Evolutionary conservation across 148 eudicot species (phyloP).

Genomic region (Amaranthus palmeri): DNA sequence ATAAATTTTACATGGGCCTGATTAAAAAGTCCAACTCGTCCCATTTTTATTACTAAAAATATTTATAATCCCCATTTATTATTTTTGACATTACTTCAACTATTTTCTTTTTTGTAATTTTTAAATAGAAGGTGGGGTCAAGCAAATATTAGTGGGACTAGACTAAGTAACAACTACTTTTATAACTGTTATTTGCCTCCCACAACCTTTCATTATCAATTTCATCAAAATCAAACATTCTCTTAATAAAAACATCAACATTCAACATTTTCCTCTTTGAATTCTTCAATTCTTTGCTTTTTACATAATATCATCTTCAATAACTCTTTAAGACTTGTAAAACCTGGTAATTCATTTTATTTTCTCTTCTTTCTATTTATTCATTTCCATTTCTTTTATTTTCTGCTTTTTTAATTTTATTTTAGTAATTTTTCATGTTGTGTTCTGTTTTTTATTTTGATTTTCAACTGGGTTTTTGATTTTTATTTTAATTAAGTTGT

Average conservation of each 20-base stretch:
- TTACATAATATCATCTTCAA: not conserved
- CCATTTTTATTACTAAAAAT: too few species aligned
- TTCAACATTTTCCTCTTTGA: constrained; percentile 9
- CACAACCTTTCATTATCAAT: constrained; percentile 8
- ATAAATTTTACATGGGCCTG: too few species aligned
- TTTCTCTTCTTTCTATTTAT: not conserved
- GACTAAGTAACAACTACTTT: constrained; percentile 13
- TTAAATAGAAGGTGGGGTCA: not conserved
- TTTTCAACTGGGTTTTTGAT: not conserved
- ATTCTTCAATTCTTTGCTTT: not conserved
- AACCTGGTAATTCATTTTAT: constrained; percentile 20
- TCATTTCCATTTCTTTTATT: not conserved
- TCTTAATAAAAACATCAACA: not conserved
- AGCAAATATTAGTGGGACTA: constrained; percentile 14
- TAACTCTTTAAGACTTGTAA: constrained; percentile 1
- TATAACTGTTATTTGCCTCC: constrained; percentile 1
- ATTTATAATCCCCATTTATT: too few species aligned
- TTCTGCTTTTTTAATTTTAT: not conserved
- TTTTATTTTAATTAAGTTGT: not conserved
- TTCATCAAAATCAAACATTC: constrained; percentile 10
- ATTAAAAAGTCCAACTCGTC: too few species aligned
- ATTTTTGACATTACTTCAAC: too few species aligned
- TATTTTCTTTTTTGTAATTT: too few species aligned
- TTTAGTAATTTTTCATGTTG: not conserved
- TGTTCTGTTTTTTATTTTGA: not conserved